These are phyloP conservation scores for Phytophthora macrochlamydospora DNA, from an alignment of 352 stramenopile genomes.

Conservation along the genomic window DNA sequence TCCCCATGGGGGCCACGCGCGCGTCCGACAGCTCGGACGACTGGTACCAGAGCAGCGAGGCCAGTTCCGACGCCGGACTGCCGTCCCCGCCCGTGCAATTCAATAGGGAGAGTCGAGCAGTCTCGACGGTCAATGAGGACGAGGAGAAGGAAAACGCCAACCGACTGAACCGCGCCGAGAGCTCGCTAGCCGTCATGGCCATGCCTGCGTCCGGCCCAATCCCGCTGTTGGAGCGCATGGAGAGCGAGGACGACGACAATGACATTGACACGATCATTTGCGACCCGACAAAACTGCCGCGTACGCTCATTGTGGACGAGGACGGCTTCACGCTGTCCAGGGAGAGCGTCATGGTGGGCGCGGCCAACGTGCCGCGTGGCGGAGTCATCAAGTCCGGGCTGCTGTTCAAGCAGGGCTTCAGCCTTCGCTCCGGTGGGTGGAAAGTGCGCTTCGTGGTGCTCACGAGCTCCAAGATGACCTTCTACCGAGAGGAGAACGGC, in stretches of 20 bases:
- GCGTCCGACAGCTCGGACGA: conserved; percentile 27
- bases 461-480: conserved; percentile 68
- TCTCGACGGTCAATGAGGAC: conserved; percentile 30
- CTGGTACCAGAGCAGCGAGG: conserved; percentile 40
- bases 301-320: conserved; percentile 74
- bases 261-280: conserved; percentile 71
- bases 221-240: conserved; percentile 44
- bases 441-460: conserved; percentile 80
- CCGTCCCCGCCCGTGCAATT: conserved; percentile 12
- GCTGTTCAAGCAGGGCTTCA: conserved; percentile 80
- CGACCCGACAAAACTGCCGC: conserved; percentile 54
- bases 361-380: conserved; percentile 37
- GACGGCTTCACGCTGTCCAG: conserved; percentile 62
- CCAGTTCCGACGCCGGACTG: conserved; percentile 27
- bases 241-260: conserved; percentile 54
- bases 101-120: conserved; percentile 13
- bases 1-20: conserved; percentile 14
- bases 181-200: conserved; percentile 36
- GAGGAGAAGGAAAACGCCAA: conserved; percentile 27
- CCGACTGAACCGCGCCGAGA: conserved; percentile 32
- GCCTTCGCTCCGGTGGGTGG: conserved; percentile 60
- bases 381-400: conserved; percentile 72
- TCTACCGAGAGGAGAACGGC: conserved; percentile 76
- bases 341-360: conserved; percentile 55
- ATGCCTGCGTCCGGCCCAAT: conserved; percentile 46